phyloP scores from a whole-genome alignment of 805 yeast genomes.

The Yamadazyma insecticola region DNA sequence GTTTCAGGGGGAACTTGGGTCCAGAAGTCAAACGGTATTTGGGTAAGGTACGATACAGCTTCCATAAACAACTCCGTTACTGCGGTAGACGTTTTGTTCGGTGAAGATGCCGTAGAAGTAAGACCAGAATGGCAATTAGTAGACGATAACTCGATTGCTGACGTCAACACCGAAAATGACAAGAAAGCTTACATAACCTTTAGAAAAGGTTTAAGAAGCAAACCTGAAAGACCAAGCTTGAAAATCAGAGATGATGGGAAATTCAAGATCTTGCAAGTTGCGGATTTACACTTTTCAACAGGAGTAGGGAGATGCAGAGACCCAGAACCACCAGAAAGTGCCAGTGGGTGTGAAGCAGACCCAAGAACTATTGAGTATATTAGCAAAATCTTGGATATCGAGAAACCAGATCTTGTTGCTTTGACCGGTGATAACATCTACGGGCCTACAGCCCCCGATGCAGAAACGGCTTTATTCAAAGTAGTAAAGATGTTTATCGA shows the following conservation, averaged over 20 bases:
- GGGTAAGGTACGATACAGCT: no score
- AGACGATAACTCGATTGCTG: not conserved
- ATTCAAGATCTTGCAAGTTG: conserved; percentile 78
- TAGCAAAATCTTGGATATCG: conserved; percentile 57
- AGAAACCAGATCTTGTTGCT: conserved; percentile 77
- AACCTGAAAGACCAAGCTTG: conserved; percentile 13
- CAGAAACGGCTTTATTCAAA: conserved; percentile 73
- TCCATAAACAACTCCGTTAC: no score
- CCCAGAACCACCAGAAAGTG: conserved; percentile 50
- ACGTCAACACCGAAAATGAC: conserved; percentile 6
- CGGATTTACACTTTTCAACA: conserved; percentile 86
- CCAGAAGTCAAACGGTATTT: no score
- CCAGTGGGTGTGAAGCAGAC: conserved; percentile 71
- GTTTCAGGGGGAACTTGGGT: no score
- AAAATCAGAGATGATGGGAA: conserved; percentile 37
- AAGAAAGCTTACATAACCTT: conserved; percentile 22
- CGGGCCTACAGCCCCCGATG: conserved; percentile 74
- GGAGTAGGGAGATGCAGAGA: conserved; percentile 76
- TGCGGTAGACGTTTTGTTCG: no score
- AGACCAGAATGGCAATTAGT: no score
- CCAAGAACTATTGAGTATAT: conserved; percentile 59
- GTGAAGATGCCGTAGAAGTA: no score
- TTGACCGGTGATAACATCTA: conserved; percentile 87
- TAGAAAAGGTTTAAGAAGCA: conserved; percentile 25
- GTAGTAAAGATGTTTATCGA: conserved; percentile 62